Evolutionary conservation across 164 flowering plant species (phyloP).

Genomic region (Pachysandra terminalis): DNA sequence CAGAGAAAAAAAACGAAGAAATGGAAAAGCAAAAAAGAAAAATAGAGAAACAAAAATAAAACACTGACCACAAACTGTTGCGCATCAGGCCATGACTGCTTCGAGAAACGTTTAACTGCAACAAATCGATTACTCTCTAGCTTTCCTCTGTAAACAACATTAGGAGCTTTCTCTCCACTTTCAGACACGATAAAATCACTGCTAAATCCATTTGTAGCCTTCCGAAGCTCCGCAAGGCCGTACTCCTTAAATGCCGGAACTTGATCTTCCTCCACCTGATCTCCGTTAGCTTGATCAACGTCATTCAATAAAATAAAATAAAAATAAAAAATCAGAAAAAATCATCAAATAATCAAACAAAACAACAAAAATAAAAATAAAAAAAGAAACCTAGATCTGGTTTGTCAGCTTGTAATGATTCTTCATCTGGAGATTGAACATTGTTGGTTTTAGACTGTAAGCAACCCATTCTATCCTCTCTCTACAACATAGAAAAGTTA

Average conservation of each 20-base stretch:
- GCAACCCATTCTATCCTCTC: constrained; percentile 54
- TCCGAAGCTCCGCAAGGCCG: constrained; percentile 45
- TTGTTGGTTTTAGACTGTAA: constrained; percentile 70
- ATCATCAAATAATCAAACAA: neutral
- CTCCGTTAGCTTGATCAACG: constrained; percentile 30
- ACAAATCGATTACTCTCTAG: constrained; percentile 45
- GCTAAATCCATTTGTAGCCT: constrained; percentile 69
- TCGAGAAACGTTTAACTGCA: constrained; percentile 74
- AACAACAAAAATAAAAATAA: no score
- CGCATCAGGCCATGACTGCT: constrained; percentile 80
- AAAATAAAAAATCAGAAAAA: neutral
- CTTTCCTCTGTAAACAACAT: constrained; percentile 70
- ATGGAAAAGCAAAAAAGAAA: no score
- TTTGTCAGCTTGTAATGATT: constrained; percentile 37
- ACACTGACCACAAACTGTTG: constrained; percentile 55
- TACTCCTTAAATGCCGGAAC: constrained; percentile 61
- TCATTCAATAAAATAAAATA: constrained; percentile 5
- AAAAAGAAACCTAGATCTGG: constrained; percentile 42
- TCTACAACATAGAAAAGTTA: neutral
- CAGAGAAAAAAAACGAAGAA: no score
- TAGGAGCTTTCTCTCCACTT: constrained; percentile 86
- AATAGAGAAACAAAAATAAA: neutral
- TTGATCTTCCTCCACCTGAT: constrained; percentile 36
- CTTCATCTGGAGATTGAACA: constrained; percentile 62
- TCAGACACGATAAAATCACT: constrained; percentile 64